These are phyloP conservation scores for Penicillium cosmopolitanum DNA, from an alignment of 495 filamentous ascomycete genomes.

Conservation along the genomic window DNA sequence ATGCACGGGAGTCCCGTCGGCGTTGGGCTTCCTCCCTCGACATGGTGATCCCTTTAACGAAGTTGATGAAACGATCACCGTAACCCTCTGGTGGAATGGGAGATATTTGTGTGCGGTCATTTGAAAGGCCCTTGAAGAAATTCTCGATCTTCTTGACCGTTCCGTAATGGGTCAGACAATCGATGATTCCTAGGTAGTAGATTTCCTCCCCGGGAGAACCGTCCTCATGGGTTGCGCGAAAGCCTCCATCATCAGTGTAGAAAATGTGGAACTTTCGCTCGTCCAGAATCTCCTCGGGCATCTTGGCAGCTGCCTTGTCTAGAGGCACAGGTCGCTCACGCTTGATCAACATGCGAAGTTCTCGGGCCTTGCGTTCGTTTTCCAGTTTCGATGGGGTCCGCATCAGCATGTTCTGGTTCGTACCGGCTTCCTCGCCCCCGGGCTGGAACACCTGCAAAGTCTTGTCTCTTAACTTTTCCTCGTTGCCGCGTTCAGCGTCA, in stretches of 20 bases:
- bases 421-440: conserved; percentile 68
- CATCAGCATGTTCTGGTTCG: conserved; percentile 67
- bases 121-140: conserved; percentile 89
- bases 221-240: conserved; percentile 91
- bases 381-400: conserved; percentile 95
- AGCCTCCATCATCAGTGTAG: conserved; percentile 92
- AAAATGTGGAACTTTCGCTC: conserved; percentile 74
- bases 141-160: conserved; percentile 86
- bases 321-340: conserved; percentile 89
- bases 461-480: conserved; percentile 93
- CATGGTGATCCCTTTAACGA: conserved; percentile 89
- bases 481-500: conserved; percentile 84
- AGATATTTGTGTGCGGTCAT: conserved; percentile 82
- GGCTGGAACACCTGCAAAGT: conserved; percentile 95
- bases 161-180: conserved; percentile 94
- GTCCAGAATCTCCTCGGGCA: conserved; percentile 84
- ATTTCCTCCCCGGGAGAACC: conserved; percentile 85
- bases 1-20: conserved; percentile 51
- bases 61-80: conserved; percentile 91
- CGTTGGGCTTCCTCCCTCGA: conserved; percentile 79
- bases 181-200: conserved; percentile 97
- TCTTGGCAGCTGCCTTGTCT: conserved; percentile 76
- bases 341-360: conserved; percentile 90
- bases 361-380: conserved; percentile 86
- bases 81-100: conserved; percentile 91